Evolutionary conservation across 2,329 filamentous ascomycete species (phyloP).

Genomic region (Paecilomyces sp.): DNA sequence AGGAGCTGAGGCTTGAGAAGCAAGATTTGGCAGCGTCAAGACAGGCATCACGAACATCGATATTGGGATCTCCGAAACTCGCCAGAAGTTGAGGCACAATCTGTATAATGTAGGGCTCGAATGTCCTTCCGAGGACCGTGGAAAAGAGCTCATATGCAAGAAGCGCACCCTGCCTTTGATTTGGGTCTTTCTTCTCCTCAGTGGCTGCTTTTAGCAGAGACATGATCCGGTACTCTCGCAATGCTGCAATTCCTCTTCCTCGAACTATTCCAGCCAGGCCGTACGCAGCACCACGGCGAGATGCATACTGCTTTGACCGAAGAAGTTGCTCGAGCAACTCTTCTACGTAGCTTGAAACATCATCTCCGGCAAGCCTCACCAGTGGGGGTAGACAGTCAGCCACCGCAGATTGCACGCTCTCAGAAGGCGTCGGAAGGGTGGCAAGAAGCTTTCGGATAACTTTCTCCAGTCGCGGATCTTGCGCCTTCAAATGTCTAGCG

Average conservation of each 20-base stretch:
- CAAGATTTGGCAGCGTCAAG: slow-evolving; percentile 89
- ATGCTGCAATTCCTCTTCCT: slow-evolving; percentile 73
- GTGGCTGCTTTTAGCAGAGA: slow-evolving; percentile 69
- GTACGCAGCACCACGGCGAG: slow-evolving; percentile 86
- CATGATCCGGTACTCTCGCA: slow-evolving; percentile 82
- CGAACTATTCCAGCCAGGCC: slow-evolving; percentile 84
- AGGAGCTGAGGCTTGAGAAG: slow-evolving; percentile 89
- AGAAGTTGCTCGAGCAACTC: slow-evolving; percentile 76
- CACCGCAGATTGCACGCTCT: slow-evolving; percentile 94
- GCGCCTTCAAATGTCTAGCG: slow-evolving; percentile 73
- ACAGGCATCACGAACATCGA: slow-evolving; percentile 87
- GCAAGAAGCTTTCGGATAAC: slow-evolving; percentile 80
- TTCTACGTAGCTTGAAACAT: slow-evolving; percentile 72
- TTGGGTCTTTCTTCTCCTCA: slow-evolving; percentile 92
- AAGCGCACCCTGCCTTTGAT: slow-evolving; percentile 81
- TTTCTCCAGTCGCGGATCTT: slow-evolving; percentile 80
- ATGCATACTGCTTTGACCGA: slow-evolving; percentile 84
- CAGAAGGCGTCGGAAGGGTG: slow-evolving; percentile 88
- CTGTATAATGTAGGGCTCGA: slow-evolving; percentile 95
- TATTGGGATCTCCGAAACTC: slow-evolving; percentile 81
- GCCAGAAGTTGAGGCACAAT: slow-evolving; percentile 84
- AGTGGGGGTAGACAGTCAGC: slow-evolving; percentile 89
- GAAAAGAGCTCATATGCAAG: slow-evolving; percentile 88
- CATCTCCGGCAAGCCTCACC: slow-evolving; percentile 71
- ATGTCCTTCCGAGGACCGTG: slow-evolving; percentile 74